These are phyloP conservation scores for Ophiostoma piceae DNA, from an alignment of 2,329 filamentous ascomycete species.

Conservation along the genomic window DNA sequence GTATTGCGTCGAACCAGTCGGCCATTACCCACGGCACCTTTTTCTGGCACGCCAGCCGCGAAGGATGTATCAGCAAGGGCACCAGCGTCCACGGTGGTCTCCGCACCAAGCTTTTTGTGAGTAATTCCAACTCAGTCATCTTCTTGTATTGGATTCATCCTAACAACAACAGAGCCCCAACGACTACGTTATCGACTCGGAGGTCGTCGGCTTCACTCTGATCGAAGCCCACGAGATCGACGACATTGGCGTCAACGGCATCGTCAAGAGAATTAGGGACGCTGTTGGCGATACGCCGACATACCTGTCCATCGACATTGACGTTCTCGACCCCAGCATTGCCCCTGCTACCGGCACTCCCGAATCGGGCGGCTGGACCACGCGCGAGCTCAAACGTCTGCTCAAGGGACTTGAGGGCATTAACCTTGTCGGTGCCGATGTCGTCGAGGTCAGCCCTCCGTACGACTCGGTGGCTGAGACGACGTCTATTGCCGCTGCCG, in stretches of 20 bases:
- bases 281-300: slow-evolving; percentile 41
- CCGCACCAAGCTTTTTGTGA: not conserved
- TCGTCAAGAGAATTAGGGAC: slow-evolving; percentile 19
- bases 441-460: slow-evolving; percentile 80
- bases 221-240: slow-evolving; percentile 61
- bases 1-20: slow-evolving; percentile 68
- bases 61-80: slow-evolving; percentile 75
- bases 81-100: slow-evolving; percentile 42
- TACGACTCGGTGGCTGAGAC: slow-evolving; percentile 55
- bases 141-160: not conserved
- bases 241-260: slow-evolving; percentile 28
- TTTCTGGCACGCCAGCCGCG: slow-evolving; percentile 74
- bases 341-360: slow-evolving; percentile 65
- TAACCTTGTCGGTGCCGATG: slow-evolving; percentile 81
- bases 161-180: slow-evolving; percentile 18
- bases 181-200: slow-evolving; percentile 65
- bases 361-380: slow-evolving; percentile 87
- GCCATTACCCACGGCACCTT: slow-evolving; percentile 82
- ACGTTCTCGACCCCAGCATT: slow-evolving; percentile 35
- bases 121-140: not conserved
- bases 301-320: slow-evolving; percentile 33
- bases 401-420: slow-evolving; percentile 72
- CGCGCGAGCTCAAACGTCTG: slow-evolving; percentile 76
- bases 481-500: slow-evolving; percentile 23
- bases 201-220: slow-evolving; percentile 77